These are phyloP conservation scores for Uronychia setigera DNA, from an alignment of 73 alveolate genomes.

Conservation along the genomic window DNA sequence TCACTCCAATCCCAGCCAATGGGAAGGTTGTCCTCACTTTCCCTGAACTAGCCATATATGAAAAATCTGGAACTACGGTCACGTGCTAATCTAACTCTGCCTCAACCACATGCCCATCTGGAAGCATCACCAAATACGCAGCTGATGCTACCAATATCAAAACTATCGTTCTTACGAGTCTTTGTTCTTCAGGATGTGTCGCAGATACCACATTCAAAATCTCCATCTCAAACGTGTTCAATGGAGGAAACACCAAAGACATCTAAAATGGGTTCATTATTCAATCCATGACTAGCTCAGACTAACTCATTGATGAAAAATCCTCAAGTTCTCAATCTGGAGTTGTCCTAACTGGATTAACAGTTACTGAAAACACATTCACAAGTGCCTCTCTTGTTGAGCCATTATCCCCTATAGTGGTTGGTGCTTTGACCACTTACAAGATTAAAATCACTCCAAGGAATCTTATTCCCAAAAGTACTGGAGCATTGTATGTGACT, in stretches of 20 bases:
- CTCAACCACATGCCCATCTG: not conserved
- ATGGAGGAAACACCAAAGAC: not conserved
- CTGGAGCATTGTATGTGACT: constrained; percentile 4
- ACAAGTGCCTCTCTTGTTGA: constrained; percentile 2
- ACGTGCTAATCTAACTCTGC: not conserved
- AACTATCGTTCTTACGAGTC: not conserved
- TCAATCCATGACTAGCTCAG: not conserved
- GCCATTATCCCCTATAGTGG: constrained; percentile 9
- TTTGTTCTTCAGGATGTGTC: not conserved
- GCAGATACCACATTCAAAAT: not conserved
- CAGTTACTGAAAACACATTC: not conserved
- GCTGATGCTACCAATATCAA: not conserved
- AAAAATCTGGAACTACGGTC: not conserved
- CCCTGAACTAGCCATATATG: not conserved
- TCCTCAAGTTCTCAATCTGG: no score
- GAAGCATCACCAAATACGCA: not conserved
- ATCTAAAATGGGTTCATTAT: not conserved
- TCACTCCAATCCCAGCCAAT: not conserved
- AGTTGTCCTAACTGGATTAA: not conserved
- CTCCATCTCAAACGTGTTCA: not conserved
- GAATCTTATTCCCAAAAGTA: constrained; percentile 7
- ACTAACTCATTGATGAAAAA: not conserved
- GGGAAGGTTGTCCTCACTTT: not conserved
- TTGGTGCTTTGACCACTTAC: constrained; percentile 16
- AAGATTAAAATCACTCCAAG: constrained; percentile 7